phyloP scores from a whole-genome alignment of 768 basidiomycete genomes.

The Porpolomopsis calyptriformis region DNA sequence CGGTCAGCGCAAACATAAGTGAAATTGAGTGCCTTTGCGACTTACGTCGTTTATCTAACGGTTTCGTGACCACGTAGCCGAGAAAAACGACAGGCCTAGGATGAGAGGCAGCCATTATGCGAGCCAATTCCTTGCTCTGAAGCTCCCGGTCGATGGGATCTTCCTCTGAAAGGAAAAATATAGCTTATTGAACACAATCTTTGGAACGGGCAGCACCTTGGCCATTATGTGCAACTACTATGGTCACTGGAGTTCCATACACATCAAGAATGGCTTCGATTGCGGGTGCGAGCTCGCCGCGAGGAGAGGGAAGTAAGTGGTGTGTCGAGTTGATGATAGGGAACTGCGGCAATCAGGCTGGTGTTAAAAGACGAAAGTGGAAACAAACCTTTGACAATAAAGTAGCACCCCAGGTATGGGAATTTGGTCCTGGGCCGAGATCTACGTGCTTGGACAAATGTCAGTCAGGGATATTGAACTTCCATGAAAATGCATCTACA shows the following conservation, averaged over 20 bases:
- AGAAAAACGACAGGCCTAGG: slow-evolving; percentile 71
- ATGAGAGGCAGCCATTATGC: slow-evolving; percentile 61
- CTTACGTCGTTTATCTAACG: slow-evolving; percentile 53
- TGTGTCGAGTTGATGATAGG: slow-evolving; percentile 82
- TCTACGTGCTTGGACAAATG: slow-evolving; percentile 57
- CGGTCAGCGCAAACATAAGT: slow-evolving; percentile 3
- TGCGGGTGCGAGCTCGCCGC: slow-evolving; percentile 80
- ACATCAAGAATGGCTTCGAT: slow-evolving; percentile 80
- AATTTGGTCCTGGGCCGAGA: slow-evolving; percentile 77
- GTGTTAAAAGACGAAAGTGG: background rate
- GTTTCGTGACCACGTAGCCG: slow-evolving; percentile 71
- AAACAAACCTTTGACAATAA: slow-evolving; percentile 61
- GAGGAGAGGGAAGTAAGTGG: slow-evolving; percentile 78
- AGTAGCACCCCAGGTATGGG: slow-evolving; percentile 84
- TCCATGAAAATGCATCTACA: slow-evolving; percentile 33
- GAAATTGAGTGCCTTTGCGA: slow-evolving; percentile 8
- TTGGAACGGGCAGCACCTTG: slow-evolving; percentile 44
- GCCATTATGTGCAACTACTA: slow-evolving; percentile 86
- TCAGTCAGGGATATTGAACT: background rate
- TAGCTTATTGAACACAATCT: background rate
- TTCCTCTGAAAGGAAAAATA: slow-evolving; percentile 46
- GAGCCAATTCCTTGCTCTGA: slow-evolving; percentile 70
- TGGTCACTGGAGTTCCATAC: slow-evolving; percentile 66
- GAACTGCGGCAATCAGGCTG: slow-evolving; percentile 36
- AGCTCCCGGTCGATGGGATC: slow-evolving; percentile 81